Base-by-base conservation (phyloP, 495 filamentous ascomycete genomes). In the Glonium stellatum region DNA sequence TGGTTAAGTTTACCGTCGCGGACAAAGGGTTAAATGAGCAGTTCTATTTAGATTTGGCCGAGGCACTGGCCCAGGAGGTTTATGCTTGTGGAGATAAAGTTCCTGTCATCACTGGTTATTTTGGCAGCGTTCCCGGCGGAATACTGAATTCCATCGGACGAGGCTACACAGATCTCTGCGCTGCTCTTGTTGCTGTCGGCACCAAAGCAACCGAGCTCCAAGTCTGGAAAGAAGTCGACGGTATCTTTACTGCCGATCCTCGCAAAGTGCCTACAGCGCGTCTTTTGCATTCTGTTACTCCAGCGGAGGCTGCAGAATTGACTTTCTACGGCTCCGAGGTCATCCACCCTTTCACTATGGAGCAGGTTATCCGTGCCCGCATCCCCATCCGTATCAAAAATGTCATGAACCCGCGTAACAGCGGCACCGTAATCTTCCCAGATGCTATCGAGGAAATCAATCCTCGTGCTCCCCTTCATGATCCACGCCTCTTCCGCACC, bases 381-480 rank as follows among this genome's bases (percentile, higher is more conserved):
- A 97, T 97, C 71, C 89, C 87, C 9, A 95, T 97, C 66, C 88
- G 93, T 58, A 97, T 97, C 73, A 97, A 97, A 77, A 97, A 98
- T 71, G 93, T 97, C 69, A 92, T 95, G 77, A 96, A 97, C 67
- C 90, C 95, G 0, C 82, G 84, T 42, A 88, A 89, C 55, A 81
- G 83, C 57, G 93, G 93, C 51, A 99, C 93, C 27, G 78, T 95
- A 55, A 91, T 99, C 63, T 85, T 89, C 66, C 73, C 73, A 1
- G 71, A 73, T 39, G 54, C 77, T 1, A 64, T 71, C 11, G 75
- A 76, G 21, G 76, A 81, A 59, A 57, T 81, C 13, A 76, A 78
- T 50, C 70, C 72, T 49, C 72, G 69, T n/a, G 74, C 74, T 0
- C 75, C 75, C 0, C 75, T 77, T 9, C 76, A 78, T 55, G 77